Percentiles rank a stretch among this genome's conserved stretches.
phyloP scores from a whole-genome alignment of 208 protist species.

The Spongospora subterranea region DNA sequence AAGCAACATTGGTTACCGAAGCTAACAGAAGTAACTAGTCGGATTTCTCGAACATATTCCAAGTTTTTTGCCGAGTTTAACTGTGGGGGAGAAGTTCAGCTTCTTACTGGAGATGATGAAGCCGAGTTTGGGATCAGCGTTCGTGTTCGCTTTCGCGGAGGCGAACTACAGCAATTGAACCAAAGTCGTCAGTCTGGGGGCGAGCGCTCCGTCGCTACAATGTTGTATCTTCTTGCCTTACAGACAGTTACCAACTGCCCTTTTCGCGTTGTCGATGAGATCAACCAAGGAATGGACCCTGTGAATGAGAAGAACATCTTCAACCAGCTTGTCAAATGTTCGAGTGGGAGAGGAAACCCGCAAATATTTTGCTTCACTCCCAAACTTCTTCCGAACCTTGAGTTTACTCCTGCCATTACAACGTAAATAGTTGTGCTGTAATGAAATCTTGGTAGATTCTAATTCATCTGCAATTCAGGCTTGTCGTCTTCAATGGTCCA shows the following conservation, averaged over 20 bases:
- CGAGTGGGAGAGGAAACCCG: conserved; percentile 57
- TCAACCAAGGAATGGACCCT: conserved; percentile 82
- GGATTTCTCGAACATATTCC: conserved; percentile 3
- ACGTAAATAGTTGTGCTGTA: background rate
- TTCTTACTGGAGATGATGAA: conserved; percentile 5
- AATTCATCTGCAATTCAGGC: background rate
- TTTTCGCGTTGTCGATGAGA: conserved; percentile 86
- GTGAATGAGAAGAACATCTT: conserved; percentile 75
- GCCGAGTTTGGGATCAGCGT: conserved; percentile 57
- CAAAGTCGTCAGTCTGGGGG: conserved; percentile 69
- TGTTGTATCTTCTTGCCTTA: conserved; percentile 82
- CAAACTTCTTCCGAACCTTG: conserved; percentile 74
- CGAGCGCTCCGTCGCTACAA: conserved; percentile 79
- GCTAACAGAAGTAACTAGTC: background rate
- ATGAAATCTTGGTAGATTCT: background rate
- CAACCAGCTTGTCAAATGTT: conserved; percentile 63
- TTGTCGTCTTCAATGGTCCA: conserved; percentile 33
- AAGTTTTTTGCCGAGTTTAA: conserved; percentile 28
- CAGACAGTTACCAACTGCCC: conserved; percentile 80
- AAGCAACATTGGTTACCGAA: conserved; percentile 5
- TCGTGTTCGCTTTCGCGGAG: conserved; percentile 20
- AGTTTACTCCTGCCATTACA: conserved; percentile 58
- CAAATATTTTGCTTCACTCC: conserved; percentile 78
- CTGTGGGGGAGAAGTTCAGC: conserved; percentile 48
- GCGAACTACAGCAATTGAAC: conserved; percentile 46